Base-by-base conservation (phyloP, 768 basidiomycete genomes). In the Calvatia gigantea region DNA sequence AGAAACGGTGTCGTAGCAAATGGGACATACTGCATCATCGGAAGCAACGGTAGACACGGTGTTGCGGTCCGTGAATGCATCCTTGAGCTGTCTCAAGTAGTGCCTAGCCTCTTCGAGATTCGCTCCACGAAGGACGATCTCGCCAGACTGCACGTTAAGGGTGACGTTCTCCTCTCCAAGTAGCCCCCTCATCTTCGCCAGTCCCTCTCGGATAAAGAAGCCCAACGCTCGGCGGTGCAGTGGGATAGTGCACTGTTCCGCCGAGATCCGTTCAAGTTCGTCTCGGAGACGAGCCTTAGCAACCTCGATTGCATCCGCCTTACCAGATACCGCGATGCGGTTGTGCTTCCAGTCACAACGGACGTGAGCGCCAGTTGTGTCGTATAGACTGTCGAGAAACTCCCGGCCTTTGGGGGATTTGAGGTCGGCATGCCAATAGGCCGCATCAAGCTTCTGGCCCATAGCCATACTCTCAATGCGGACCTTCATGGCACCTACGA, bases 101-200 rank as follows among this genome's bases (percentile, higher is more conserved):
- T 80, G 76, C 6, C 76, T 72, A 1, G 78, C 83, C 28, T 82
- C 78, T 51, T 84, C 84, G 8, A 79, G 81, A 1, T 84, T 85
- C 21, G 75, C 76, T 41, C 86, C 69, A 1, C 72, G 76, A 37
- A 87, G 69, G 12, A 63, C 78, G 53, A 72, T 69, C 0, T 69
- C 63, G 23, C 60, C 60, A 0, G 73, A 65, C 0, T 69, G 56
- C 21, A 78, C 65, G 23, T 80, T 67, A 35, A 86, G 72, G 2
- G 62, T 69, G 19, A 83, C 80, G 21, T 75, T 80, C 33, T 83
- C 76, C 32, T 82, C 77, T 19, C 84, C 83, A 17, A 85, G 66
- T 0, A 74, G 69, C 31, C 82, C 84, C 54, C 75, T 76, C 58
- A 88, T 59, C 29, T 72, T 70, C 28, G 73, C 68, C 15, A 86